Base-by-base conservation (phyloP, 257 asterid species). In the Ajuga chamaepitys region DNA sequence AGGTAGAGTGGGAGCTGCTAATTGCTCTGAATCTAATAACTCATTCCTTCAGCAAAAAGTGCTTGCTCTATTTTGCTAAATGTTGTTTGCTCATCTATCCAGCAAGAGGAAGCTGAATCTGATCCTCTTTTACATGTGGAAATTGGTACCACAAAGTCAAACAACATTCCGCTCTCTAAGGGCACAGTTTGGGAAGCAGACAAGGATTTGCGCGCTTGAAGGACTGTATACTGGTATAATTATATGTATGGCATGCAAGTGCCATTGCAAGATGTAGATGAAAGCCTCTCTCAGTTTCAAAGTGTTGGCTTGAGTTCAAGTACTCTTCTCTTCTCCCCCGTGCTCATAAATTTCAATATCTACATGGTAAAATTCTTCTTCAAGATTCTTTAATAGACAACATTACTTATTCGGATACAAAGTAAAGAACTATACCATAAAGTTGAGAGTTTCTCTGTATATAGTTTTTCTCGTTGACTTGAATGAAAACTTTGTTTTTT, bases 111-210 rank as follows among this genome's bases (percentile, higher is more conserved):
- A 64, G 80, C 68, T 38, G 98, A 88, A 71, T 62, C 87, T 32
- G 93, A 83, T 69, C 89, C 95, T 32, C 85, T 88, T 30, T 38
- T 88, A 70, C 78, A 46, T n/a, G 73, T 61, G 70, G 95, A 87
- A 80, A 87, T 48, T 21, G 91, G 81, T 44, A 48, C 76, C 52
- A 62, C 65, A 11, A 75, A 56, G 61, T 64, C 64, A 48, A 83
- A 20, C 55, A 86, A 83, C 58, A 70, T 76, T 68, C 78, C 80
- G 24, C 67, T 73, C 70, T 74, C 84, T 47, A 81, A 74, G 58
- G 85, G 80, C 62, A 75, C 85, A 28, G 54, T 45, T 22, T 65
- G 86, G 79, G 85, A 83, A 77, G 77, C 85, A 20, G 79, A 80
- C 67, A 81, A 78, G 53, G 81, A 74, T 71, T 68, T 70, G 52